Evolutionary conservation across 2,329 filamentous ascomycete species (phyloP).

Genomic region (Neofusicoccum cordaticola): DNA sequence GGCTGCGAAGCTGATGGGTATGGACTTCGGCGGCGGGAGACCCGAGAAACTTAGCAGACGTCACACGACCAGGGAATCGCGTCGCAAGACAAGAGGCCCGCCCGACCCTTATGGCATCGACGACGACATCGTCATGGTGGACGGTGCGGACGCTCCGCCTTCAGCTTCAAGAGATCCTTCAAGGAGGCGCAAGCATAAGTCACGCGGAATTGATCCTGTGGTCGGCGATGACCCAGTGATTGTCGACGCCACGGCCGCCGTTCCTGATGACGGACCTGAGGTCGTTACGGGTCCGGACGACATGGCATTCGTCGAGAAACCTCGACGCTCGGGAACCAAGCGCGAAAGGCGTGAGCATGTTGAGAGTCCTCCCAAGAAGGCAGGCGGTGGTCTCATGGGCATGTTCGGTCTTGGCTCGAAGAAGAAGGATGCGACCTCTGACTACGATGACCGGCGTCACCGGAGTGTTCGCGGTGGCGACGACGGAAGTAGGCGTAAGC

Average conservation of each 20-base stretch:
- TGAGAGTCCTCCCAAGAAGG: slow-evolving; percentile 53
- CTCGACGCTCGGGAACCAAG: slow-evolving; percentile 41
- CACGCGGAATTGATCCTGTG: background rate
- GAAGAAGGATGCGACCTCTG: slow-evolving; percentile 31
- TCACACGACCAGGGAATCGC: slow-evolving; percentile 42
- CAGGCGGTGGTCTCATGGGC: slow-evolving; percentile 57
- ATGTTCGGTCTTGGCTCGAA: slow-evolving; percentile 41
- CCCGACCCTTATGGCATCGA: slow-evolving; percentile 62
- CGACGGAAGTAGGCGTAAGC: slow-evolving; percentile 37
- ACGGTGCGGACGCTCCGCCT: slow-evolving; percentile 38
- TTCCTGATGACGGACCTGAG: slow-evolving; percentile 39
- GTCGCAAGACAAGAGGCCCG: slow-evolving; percentile 27
- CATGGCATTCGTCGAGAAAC: slow-evolving; percentile 50
- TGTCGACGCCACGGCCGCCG: slow-evolving; percentile 37
- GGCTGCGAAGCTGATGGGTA: slow-evolving; percentile 73
- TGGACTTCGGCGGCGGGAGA: slow-evolving; percentile 31
- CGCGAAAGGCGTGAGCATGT: slow-evolving; percentile 59
- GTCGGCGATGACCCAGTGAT: slow-evolving; percentile 43
- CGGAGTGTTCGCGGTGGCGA: slow-evolving; percentile 34
- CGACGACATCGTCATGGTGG: slow-evolving; percentile 55
- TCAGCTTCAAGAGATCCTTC: slow-evolving; percentile 19
- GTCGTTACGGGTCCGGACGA: slow-evolving; percentile 49
- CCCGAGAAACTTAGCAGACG: slow-evolving; percentile 40
- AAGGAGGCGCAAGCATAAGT: slow-evolving; percentile 28
- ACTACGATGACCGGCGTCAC: slow-evolving; percentile 30